Conservation (phyloP, 2,329 filamentous ascomycete species). For the Aureobasidium sp. region DNA sequence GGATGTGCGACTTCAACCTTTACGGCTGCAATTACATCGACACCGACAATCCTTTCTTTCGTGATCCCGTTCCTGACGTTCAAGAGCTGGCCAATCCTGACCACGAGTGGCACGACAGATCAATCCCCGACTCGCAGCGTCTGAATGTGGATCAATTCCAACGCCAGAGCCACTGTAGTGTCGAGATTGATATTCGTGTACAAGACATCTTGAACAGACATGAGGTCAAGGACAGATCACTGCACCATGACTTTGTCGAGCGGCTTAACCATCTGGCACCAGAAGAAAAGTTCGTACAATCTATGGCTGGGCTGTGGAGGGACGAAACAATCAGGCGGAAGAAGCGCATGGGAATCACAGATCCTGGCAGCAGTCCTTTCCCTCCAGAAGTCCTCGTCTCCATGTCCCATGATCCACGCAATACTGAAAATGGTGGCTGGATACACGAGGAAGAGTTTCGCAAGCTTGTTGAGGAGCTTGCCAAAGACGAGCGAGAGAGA, state of each 20-base stretch:
- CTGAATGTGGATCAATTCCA: constrained; percentile 59
- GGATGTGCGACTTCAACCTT: constrained; percentile 97
- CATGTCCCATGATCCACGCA: constrained; percentile 77
- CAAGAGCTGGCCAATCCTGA: constrained; percentile 53
- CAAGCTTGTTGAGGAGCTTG: constrained; percentile 56
- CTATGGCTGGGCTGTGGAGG: constrained; percentile 89
- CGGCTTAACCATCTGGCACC: constrained; percentile 54
- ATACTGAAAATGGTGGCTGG: constrained; percentile 72
- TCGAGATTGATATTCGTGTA: constrained; percentile 85
- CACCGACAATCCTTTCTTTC: constrained; percentile 62
- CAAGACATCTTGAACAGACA: constrained; percentile 80
- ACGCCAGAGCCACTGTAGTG: constrained; percentile 75
- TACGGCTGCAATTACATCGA: constrained; percentile 89
- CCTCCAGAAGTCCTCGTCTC: constrained; percentile 73
- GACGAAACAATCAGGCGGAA: constrained; percentile 79
- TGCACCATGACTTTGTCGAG: constrained; percentile 87
- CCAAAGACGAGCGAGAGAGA: constrained; percentile 55
- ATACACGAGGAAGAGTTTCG: constrained; percentile 84
- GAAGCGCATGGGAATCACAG: constrained; percentile 57
- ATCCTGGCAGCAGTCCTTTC: constrained; percentile 67
- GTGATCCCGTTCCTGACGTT: constrained; percentile 65
- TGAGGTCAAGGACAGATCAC: constrained; percentile 64
- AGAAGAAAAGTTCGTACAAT: constrained; percentile 79
- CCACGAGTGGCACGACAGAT: constrained; percentile 74
- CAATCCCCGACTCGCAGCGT: constrained; percentile 54